Evolutionary conservation across 2,329 filamentous ascomycete species (phyloP).

Genomic region (Cordyceps javanica): DNA sequence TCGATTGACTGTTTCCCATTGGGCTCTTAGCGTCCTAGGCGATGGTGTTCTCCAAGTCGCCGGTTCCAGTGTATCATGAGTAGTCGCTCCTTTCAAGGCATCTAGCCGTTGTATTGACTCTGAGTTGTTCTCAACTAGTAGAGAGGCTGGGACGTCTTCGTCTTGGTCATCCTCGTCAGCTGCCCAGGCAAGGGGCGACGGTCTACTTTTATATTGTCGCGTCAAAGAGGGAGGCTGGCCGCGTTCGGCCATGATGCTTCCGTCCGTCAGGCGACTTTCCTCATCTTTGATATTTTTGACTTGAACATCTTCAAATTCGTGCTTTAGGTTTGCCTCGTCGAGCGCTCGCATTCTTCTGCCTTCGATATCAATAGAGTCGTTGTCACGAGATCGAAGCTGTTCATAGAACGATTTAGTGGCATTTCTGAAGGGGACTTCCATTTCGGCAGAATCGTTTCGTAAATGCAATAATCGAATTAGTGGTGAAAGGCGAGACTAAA

Average conservation of each 20-base stretch:
- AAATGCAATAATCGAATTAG: background rate
- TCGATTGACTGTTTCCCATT: slow-evolving; percentile 49
- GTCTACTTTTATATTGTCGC: background rate
- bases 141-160: slow-evolving; percentile 58
- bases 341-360: slow-evolving; percentile 36
- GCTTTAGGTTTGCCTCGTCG: slow-evolving; percentile 48
- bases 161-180: slow-evolving; percentile 43
- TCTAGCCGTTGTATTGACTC: slow-evolving; percentile 10
- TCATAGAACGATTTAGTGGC: slow-evolving; percentile 43
- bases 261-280: slow-evolving; percentile 40
- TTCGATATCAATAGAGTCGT: slow-evolving; percentile 33
- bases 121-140: slow-evolving; percentile 51
- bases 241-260: slow-evolving; percentile 23
- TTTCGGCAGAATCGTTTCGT: background rate
- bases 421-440: slow-evolving; percentile 17
- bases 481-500: too few species aligned
- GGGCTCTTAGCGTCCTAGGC: slow-evolving; percentile 25
- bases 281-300: slow-evolving; percentile 38
- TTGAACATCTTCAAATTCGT: slow-evolving; percentile 46
- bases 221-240: background rate
- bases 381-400: slow-evolving; percentile 37
- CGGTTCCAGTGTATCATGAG: background rate
- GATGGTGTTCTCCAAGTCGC: background rate
- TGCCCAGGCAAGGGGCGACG: slow-evolving; percentile 17
- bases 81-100: background rate